Base-by-base conservation (phyloP, 176 grass and related monocot genomes). In the Eragrostis curvula region DNA sequence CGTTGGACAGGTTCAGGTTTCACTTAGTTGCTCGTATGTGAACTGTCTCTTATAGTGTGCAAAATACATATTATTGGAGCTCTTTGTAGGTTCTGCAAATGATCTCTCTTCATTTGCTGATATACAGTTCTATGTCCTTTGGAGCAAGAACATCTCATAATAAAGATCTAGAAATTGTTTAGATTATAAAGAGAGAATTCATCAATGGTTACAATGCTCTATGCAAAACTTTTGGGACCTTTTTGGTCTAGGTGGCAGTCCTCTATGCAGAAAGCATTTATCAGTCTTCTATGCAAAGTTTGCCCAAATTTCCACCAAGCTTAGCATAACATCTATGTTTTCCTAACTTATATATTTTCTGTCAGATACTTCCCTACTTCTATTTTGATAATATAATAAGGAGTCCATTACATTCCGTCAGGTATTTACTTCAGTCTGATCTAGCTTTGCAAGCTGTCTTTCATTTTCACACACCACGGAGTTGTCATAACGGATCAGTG, bases 341-440 rank as follows among this genome's bases (percentile, higher is more conserved):
- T 9, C 56, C 84, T 46, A 69, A 9, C 48, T 70, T 48, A 3
- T 36, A 3, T 2, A 43, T 21, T 65, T 48, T 70, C 15, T 79
- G 75, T 66, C 90, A 98, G 92, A 89, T 94, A 93, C 94, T 98
- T 87, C 85, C 73, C 23, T 93, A 91, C 85, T 94, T 98, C 0
- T 88, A 98, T 83, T 65, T 77, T 56, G 84, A 87, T 73, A 89
- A 81, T 65, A 74, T 56, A 81, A 87, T 73, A 89, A 81, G 85
- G 88, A 83, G 7, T 91, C 88, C 12, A 87, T 98, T 74, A 92
- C 92, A 29, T 98, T 94, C 81, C 95, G 92, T 81, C 92, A 98
- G 95, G 95, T 98, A 94, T n/a, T 1, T 0, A 52, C 9, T 50
- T 62, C 32, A 36, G 4, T 5, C 67, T 36, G 32, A 45, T 8